A percentile compares a stretch with the other conserved stretches of the same genome.
Evolutionary conservation across 495 filamentous ascomycete species (phyloP).

Genomic region (Penicillium coffeae): DNA sequence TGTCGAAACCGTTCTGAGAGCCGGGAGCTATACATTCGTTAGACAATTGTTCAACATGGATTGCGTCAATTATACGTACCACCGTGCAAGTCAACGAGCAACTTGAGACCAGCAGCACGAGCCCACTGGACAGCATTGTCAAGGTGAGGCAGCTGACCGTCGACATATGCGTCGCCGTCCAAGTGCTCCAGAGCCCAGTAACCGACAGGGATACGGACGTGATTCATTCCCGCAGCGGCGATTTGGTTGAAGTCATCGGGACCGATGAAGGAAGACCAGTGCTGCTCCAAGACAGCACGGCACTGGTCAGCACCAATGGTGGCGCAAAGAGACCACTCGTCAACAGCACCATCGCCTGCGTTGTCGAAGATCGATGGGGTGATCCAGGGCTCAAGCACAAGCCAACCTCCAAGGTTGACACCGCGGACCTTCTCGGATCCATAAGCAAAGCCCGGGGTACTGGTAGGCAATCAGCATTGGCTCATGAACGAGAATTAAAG

Average conservation of each 20-base stretch:
- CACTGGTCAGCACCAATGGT: slow-evolving; percentile 50
- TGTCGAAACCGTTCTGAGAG: slow-evolving; percentile 81
- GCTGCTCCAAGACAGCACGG: slow-evolving; percentile 39
- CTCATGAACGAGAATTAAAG: not conserved
- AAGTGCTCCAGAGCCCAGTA: slow-evolving; percentile 67
- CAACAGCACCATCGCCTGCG: slow-evolving; percentile 48
- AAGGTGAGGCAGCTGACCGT: slow-evolving; percentile 65
- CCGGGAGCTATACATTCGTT: slow-evolving; percentile 52
- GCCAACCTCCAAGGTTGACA: slow-evolving; percentile 58
- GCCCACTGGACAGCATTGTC: slow-evolving; percentile 70
- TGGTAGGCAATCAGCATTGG: slow-evolving; percentile 9
- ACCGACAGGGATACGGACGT: slow-evolving; percentile 74
- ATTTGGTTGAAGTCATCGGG: slow-evolving; percentile 66
- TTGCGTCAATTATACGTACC: slow-evolving; percentile 36
- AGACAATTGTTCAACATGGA: not conserved
- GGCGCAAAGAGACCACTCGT: slow-evolving; percentile 58
- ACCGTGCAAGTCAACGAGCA: slow-evolving; percentile 69
- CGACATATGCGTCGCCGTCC: slow-evolving; percentile 64
- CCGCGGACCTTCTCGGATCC: slow-evolving; percentile 46
- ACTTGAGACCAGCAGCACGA: slow-evolving; percentile 54
- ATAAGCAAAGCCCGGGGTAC: slow-evolving; percentile 43
- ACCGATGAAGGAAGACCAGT: slow-evolving; percentile 66
- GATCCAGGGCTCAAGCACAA: slow-evolving; percentile 61
- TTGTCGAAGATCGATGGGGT: slow-evolving; percentile 60
- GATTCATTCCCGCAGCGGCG: slow-evolving; percentile 61